Evolutionary conservation across 2,329 filamentous ascomycete species (phyloP).

Genomic region (Tolypocladium endophyticum): DNA sequence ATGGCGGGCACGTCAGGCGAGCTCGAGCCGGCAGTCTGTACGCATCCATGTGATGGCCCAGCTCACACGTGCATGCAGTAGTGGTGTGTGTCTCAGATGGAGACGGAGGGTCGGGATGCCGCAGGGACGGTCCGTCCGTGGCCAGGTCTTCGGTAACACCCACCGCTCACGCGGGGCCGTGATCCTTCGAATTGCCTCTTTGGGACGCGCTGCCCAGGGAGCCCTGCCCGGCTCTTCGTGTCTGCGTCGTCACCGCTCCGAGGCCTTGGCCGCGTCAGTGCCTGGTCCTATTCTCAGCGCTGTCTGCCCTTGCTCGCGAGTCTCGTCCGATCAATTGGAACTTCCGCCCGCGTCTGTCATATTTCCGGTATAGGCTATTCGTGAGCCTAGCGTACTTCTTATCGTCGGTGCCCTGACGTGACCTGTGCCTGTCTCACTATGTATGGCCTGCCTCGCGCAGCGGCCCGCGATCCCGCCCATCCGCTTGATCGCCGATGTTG

Average conservation of each 20-base stretch:
- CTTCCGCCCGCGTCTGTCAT: background rate
- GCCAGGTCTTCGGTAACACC: background rate
- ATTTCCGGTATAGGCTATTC: background rate
- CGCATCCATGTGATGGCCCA: slow-evolving; percentile 2
- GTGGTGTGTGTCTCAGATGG: slow-evolving; percentile 3
- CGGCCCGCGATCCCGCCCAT: background rate
- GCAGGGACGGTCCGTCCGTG: slow-evolving; percentile 1
- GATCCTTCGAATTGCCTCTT: background rate
- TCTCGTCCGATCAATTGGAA: background rate
- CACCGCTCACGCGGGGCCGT: background rate
- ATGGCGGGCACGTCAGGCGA: slow-evolving; percentile 3
- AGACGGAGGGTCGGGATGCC: background rate
- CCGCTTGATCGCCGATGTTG: background rate
- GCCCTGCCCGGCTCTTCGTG: background rate
- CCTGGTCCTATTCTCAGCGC: background rate
- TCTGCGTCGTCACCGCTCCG: background rate
- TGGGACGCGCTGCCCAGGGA: background rate
- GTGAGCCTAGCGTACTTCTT: background rate
- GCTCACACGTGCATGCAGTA: background rate
- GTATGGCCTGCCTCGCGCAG: background rate
- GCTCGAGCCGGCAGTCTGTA: background rate
- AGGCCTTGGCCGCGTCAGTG: background rate
- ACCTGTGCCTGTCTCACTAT: background rate
- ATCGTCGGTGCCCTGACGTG: background rate
- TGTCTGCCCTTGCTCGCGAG: background rate